Evolutionary conservation across 73 alveolate species (phyloP).

Genomic region (Urostyla sp.): DNA sequence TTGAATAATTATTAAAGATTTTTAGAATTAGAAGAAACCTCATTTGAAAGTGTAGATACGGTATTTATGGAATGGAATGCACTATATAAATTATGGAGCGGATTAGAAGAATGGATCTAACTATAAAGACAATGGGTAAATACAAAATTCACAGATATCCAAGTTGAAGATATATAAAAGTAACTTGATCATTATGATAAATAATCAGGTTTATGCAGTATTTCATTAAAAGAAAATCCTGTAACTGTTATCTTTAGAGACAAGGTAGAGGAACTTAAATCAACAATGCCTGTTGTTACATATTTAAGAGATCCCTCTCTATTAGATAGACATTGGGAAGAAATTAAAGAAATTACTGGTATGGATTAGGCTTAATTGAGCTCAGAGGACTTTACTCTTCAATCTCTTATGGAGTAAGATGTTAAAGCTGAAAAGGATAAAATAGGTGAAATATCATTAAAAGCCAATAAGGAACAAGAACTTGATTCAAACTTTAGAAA

Average conservation of each 20-base stretch:
- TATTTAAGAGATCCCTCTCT: conserved; percentile 83
- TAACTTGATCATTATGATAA: conserved; percentile 78
- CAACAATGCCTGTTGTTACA: conserved; percentile 89
- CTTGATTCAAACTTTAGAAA: conserved; percentile 88
- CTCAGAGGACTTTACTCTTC: too few relatives aligned
- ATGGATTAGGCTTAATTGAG: conserved; percentile 74
- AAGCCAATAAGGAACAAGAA: conserved; percentile 92
- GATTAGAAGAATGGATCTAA: conserved; percentile 79
- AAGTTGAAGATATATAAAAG: conserved; percentile 82
- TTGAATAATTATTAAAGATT: conserved; percentile 74
- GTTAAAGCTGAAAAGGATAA: conserved; percentile 81
- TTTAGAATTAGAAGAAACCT: conserved; percentile 79
- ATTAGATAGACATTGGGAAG: conserved; percentile 85
- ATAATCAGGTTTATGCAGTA: conserved; percentile 68
- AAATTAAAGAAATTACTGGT: conserved; percentile 74
- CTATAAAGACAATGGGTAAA: conserved; percentile 76
- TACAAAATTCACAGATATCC: conserved; percentile 77
- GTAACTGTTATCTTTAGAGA: conserved; percentile 75
- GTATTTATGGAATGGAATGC: conserved; percentile 72
- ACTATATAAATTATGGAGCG: conserved; percentile 82
- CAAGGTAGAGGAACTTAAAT: conserved; percentile 75
- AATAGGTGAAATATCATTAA: conserved; percentile 86
- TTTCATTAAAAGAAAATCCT: conserved; percentile 73
- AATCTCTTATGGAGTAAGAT: too few relatives aligned
- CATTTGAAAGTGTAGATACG: conserved; percentile 76